Evolutionary conservation across 2,329 filamentous ascomycete genomes (phyloP), one percentile per base, ranked within the genome.

Genomic region (Ceratocystis ficicola): DNA sequence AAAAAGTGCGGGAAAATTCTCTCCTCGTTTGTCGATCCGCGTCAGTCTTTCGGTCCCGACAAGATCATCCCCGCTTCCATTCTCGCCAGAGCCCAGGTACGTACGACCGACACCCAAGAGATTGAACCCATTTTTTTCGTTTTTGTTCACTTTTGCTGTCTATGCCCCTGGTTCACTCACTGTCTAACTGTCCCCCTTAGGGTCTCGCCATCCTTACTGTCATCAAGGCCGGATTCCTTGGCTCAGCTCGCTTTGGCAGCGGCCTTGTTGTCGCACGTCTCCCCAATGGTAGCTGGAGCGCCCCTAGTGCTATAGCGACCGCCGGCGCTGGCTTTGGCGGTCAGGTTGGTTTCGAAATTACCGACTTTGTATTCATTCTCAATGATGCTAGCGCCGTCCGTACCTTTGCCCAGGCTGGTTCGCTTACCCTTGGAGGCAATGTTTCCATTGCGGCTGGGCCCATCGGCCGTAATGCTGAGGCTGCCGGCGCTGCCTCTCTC

Each of bases 1-100:
- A 94, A 88, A 76, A 99, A 99, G 78, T 94, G 91, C 74, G 89
- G 89, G 74, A 96, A 95, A 81, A 97, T 97, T 73, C 83, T 99
- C 71, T 84, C 89, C 59, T 95, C 92, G 12, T 99, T 99, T 75
- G 84, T 97, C 74, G 94, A 97, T 74, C 94, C 94, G 22, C 84
- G 86, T 73, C 93, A 97, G 79, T 79, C 93, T 22, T 96, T 97
- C 75, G 91, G 93, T 5, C 93, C 94, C 66, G 94, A 97, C 76
- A 97, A 97, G 77, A 86, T 99, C 74, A 99, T 99, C 71, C 94
- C 94, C 62, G 92, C 93, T 6, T 83, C 87, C 64, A 83, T 99
- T 71, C 86, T 99, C 71, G 88, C 88, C 70, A 90, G 90, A 75
- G 94, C 94, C 72, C 96, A 99, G 85, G 88, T 90, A 77, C 68